A percentile compares a stretch with the other conserved stretches of the same genome.
phyloP scores from a whole-genome alignment of 768 basidiomycete species.

The Polyporus arcularius region DNA sequence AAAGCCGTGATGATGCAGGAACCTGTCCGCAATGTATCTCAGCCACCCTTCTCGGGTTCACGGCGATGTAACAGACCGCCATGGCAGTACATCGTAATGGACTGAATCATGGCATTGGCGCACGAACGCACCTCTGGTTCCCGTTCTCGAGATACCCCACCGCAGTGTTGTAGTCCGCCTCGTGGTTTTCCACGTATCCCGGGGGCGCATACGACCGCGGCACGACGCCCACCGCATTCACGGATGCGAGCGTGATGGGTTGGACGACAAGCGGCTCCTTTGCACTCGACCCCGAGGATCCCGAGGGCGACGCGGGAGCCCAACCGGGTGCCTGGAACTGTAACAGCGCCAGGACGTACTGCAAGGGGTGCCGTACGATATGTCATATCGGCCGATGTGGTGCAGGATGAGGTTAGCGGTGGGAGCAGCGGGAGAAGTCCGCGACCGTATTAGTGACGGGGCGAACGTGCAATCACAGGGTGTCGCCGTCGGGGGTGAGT shows the following conservation, averaged over 20 bases:
- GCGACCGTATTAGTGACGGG: too few relatives aligned
- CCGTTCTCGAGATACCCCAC: conserved; percentile 57
- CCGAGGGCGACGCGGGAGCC: conserved; percentile 18
- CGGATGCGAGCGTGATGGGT: conserved; percentile 40
- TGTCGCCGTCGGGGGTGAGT: too few relatives aligned
- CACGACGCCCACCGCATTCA: conserved; percentile 40
- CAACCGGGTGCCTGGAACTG: conserved; percentile 48
- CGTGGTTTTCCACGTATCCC: conserved; percentile 45
- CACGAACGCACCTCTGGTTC: conserved; percentile 45
- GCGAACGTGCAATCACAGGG: too few relatives aligned
- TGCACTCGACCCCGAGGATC: conserved; percentile 6
- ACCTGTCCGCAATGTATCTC: not conserved
- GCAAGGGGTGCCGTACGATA: conserved; percentile 1
- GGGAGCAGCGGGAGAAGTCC: too few relatives aligned
- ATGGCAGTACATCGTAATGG: too few relatives aligned
- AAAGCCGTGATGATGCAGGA: not conserved
- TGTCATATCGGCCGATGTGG: too few relatives aligned
- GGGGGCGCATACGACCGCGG: conserved; percentile 53
- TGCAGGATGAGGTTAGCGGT: too few relatives aligned
- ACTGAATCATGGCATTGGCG: too few relatives aligned
- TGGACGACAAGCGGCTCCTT: conserved; percentile 40
- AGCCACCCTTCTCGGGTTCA: not conserved
- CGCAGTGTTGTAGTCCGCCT: conserved; percentile 51
- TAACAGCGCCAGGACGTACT: conserved; percentile 50
- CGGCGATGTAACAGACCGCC: too few relatives aligned